These are phyloP conservation scores for Phytophthora constricta DNA, from an alignment of 352 stramenopile species.

Conservation along the genomic window DNA sequence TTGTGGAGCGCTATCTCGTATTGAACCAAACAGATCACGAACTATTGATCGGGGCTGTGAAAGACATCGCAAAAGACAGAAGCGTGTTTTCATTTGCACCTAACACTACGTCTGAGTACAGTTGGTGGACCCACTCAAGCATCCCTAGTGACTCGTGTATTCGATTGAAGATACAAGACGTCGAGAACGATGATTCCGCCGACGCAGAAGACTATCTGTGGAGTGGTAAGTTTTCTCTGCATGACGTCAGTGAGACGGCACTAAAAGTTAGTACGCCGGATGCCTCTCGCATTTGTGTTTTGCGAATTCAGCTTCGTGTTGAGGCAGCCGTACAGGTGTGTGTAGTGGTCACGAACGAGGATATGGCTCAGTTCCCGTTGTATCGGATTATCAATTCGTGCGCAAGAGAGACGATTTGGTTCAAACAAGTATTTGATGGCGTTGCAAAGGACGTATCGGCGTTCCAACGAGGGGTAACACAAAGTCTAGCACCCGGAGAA, in stretches of 20 bases:
- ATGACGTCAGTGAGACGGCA: slow-evolving; percentile 85
- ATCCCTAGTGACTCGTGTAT: slow-evolving; percentile 70
- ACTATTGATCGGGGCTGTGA: slow-evolving; percentile 55
- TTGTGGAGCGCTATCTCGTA: slow-evolving; percentile 83
- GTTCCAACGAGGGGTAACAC: slow-evolving; percentile 67
- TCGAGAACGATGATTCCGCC: slow-evolving; percentile 4
- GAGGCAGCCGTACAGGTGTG: slow-evolving; percentile 77
- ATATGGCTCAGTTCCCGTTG: slow-evolving; percentile 64
- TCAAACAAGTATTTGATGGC: slow-evolving; percentile 83
- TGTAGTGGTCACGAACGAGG: slow-evolving; percentile 76
- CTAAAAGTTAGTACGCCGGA: slow-evolving; percentile 88
- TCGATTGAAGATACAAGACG: slow-evolving; percentile 59
- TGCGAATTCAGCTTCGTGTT: slow-evolving; percentile 82
- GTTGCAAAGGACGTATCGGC: slow-evolving; percentile 57
- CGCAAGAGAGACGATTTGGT: slow-evolving; percentile 69
- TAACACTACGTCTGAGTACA: slow-evolving; percentile 64
- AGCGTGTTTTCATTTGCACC: slow-evolving; percentile 38
- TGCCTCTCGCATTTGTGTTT: slow-evolving; percentile 76
- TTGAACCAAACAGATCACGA: slow-evolving; percentile 73
- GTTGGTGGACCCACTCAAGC: slow-evolving; percentile 59
- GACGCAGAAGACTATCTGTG: slow-evolving; percentile 58
- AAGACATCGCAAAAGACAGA: slow-evolving; percentile 46
- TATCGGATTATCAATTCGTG: slow-evolving; percentile 87
- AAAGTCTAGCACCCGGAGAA: slow-evolving; percentile 73
- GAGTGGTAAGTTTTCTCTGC: slow-evolving; percentile 83